Evolutionary conservation across 352 stramenopile species (phyloP).

Genomic region (Pythium utonaiense): DNA sequence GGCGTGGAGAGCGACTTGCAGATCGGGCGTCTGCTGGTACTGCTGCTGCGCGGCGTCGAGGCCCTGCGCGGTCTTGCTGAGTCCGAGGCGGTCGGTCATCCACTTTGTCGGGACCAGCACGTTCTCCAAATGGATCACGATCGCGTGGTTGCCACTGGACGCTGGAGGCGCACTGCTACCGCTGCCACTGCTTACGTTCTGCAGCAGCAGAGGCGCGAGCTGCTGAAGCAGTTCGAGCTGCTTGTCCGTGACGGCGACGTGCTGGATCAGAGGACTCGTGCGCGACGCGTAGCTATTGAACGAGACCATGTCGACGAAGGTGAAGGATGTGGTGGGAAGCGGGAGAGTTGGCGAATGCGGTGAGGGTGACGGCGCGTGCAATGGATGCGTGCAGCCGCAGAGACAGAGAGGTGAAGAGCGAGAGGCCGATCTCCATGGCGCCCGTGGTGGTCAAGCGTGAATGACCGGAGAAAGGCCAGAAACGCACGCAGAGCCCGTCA

Average conservation of each 20-base stretch:
- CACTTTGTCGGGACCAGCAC: conserved; percentile 24
- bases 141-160: conserved; percentile 3
- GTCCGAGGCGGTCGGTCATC: conserved; percentile 20
- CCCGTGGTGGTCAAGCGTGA: background rate
- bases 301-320: conserved; percentile 6
- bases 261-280: conserved; percentile 12
- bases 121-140: conserved; percentile 24
- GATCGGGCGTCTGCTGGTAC: conserved; percentile 22
- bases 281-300: background rate
- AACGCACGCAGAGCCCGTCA: conserved; percentile 2
- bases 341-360: conserved; percentile 13
- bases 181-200: background rate
- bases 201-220: conserved; percentile 14
- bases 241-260: background rate
- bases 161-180: background rate
- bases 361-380: background rate
- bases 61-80: conserved; percentile 13
- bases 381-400: background rate
- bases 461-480: background rate
- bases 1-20: conserved; percentile 15
- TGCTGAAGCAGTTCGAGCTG: conserved; percentile 9
- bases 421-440: too few species aligned
- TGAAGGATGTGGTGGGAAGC: background rate
- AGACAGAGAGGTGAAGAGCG: background rate
- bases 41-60: conserved; percentile 21